phyloP scores from a whole-genome alignment of 192 early-diverging fungal species.

The Allomyces macrogynus region DNA sequence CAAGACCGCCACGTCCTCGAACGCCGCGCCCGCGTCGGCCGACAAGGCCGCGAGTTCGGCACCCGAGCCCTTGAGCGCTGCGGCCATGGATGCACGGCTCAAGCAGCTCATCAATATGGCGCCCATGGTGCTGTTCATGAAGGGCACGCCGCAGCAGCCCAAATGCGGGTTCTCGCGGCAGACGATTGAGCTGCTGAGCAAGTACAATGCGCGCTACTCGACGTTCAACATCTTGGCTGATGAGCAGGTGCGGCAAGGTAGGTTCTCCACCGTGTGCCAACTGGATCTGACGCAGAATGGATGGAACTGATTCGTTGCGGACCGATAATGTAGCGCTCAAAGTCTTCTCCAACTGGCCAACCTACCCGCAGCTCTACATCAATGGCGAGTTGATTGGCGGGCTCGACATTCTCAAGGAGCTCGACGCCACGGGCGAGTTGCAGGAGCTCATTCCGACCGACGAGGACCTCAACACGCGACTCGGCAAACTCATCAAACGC shows the following conservation, averaged over 20 bases:
- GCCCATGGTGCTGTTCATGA: conserved; percentile 33
- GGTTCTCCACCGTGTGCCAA: not conserved
- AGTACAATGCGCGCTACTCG: conserved; percentile 20
- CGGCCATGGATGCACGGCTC: conserved; percentile 14
- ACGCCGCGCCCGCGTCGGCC: conserved; percentile 12
- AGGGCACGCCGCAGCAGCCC: conserved; percentile 31
- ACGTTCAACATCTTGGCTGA: conserved; percentile 33
- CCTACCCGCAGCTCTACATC: conserved; percentile 35
- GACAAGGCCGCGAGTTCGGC: conserved; percentile 6
- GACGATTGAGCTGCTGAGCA: conserved; percentile 21
- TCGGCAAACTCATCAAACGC: conserved; percentile 43
- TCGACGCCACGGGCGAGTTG: conserved; percentile 9
- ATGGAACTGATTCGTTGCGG: not conserved
- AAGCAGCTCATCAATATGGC: conserved; percentile 16
- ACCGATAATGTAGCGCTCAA: conserved; percentile 15
- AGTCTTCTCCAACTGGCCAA: conserved; percentile 31
- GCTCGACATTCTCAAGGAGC: conserved; percentile 36
- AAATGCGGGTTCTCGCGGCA: conserved; percentile 30
- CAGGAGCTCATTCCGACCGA: not conserved
- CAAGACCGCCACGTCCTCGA: conserved; percentile 11
- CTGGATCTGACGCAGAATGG: not conserved
- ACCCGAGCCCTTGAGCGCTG: not conserved
- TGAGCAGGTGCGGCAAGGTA: conserved; percentile 27
- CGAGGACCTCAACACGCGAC: conserved; percentile 44
- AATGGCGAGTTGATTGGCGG: conserved; percentile 32